Percentiles rank a stretch among this genome's conserved stretches.
These are phyloP conservation scores for Cytospora paraplurivora DNA, from an alignment of 2,329 filamentous ascomycete species.

Conservation along the genomic window DNA sequence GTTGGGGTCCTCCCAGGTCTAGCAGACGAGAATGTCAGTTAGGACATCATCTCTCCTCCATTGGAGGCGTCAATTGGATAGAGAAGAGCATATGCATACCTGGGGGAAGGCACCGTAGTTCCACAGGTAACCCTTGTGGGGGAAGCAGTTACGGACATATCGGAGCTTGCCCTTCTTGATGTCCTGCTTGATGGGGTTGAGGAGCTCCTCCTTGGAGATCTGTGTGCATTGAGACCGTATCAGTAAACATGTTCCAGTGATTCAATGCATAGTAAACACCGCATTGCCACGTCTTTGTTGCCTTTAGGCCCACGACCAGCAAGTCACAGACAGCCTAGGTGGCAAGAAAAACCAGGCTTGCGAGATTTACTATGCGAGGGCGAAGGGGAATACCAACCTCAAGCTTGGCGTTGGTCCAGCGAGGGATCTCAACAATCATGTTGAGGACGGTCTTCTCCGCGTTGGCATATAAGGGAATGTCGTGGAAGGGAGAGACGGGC, in stretches of 20 bases:
- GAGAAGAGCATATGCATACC: slow-evolving; percentile 54
- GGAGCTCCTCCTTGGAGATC: slow-evolving; percentile 98
- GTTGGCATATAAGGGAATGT: slow-evolving; percentile 97
- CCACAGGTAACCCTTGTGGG: slow-evolving; percentile 99
- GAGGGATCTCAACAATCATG: slow-evolving; percentile 99
- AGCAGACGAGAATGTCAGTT: slow-evolving; percentile 28
- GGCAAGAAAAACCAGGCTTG: neutral
- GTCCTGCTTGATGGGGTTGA: slow-evolving; percentile 99
- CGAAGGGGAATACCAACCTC: slow-evolving; percentile 66
- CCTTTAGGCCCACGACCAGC: neutral
- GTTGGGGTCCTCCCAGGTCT: slow-evolving; percentile 99
- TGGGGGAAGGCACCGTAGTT: slow-evolving; percentile 99
- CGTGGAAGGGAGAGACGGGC: slow-evolving; percentile 94
- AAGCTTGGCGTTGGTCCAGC: slow-evolving; percentile 99
- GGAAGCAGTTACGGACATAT: slow-evolving; percentile 99
- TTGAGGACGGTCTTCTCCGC: slow-evolving; percentile 93
- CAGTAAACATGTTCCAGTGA: neutral
- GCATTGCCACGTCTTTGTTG: neutral
- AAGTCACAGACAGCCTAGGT: neutral
- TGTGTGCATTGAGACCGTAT: slow-evolving; percentile 41
- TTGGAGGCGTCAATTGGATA: slow-evolving; percentile 20
- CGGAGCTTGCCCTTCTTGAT: slow-evolving; percentile 99
- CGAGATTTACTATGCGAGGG: neutral
- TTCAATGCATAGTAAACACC: neutral
- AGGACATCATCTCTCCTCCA: slow-evolving; percentile 7